Percentiles rank a stretch among this genome's conserved stretches.
Conservation (phyloP, 495 filamentous ascomycete species). For the Coniosporium apollinis region DNA sequence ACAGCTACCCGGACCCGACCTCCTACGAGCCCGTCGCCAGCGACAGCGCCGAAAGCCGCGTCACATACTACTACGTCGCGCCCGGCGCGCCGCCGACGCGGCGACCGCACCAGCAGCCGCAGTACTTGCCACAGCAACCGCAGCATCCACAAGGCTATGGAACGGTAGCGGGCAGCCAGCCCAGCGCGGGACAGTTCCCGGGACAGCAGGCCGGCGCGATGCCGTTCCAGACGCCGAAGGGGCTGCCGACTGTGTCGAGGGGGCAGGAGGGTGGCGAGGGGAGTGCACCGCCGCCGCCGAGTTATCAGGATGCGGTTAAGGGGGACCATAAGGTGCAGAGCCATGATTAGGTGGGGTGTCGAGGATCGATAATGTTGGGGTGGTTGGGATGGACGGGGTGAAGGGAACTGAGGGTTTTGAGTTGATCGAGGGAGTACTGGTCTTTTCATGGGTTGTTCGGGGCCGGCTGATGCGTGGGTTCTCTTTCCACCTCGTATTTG, state of each 20-base stretch:
- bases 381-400: too few relatives aligned
- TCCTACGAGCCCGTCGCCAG: conserved; percentile 46
- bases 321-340: conserved; percentile 82
- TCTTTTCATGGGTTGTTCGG: too few relatives aligned
- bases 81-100: conserved; percentile 12
- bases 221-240: conserved; percentile 10
- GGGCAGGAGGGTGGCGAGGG: too few relatives aligned
- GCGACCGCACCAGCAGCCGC: conserved; percentile 1
- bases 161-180: conserved; percentile 12
- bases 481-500: too few relatives aligned
- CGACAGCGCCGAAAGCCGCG: conserved; percentile 16
- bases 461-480: too few relatives aligned
- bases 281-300: conserved; percentile 60
- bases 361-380: too few relatives aligned
- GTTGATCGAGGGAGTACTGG: too few relatives aligned
- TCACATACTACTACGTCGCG: conserved; percentile 31
- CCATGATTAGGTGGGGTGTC: conserved; percentile 37
- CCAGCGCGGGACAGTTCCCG: conserved; percentile 20
- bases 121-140: background rate
- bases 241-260: conserved; percentile 11
- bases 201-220: conserved; percentile 17
- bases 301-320: conserved; percentile 70
- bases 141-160: conserved; percentile 11
- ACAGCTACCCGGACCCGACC: conserved; percentile 62
- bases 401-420: too few relatives aligned